These are phyloP conservation scores for Tolypocladium guangdongense DNA, from an alignment of 2,329 filamentous ascomycete species.

Conservation along the genomic window DNA sequence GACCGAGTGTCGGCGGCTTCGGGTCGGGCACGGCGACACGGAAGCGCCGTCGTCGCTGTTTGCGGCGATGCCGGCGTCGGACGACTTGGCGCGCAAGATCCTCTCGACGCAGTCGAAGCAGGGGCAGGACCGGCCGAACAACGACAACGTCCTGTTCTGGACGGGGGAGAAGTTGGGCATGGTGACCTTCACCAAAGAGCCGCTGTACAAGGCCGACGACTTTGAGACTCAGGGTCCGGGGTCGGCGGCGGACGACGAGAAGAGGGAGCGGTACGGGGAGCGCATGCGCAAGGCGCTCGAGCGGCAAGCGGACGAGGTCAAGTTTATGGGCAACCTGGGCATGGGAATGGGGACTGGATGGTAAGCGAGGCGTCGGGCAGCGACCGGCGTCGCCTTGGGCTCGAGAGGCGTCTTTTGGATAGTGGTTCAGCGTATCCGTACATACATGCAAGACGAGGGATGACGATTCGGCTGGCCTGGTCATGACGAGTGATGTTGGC, in stretches of 20 bases:
- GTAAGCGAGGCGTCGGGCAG: neutral
- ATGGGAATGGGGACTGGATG: slow-evolving; percentile 2
- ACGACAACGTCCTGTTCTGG: slow-evolving; percentile 72
- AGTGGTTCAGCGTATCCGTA: neutral
- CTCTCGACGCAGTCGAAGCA: slow-evolving; percentile 43
- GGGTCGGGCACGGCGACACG: slow-evolving; percentile 43
- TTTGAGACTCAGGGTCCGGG: slow-evolving; percentile 40
- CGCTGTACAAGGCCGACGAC: slow-evolving; percentile 36
- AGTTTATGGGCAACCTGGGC: slow-evolving; percentile 58
- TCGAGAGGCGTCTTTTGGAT: neutral
- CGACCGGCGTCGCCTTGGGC: neutral
- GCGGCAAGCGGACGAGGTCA: slow-evolving; percentile 67
- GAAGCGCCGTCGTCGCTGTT: slow-evolving; percentile 38
- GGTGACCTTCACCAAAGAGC: slow-evolving; percentile 47
- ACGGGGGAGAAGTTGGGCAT: slow-evolving; percentile 77
- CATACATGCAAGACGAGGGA: neutral
- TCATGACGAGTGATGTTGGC: neutral
- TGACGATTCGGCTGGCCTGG: neutral
- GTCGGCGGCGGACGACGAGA: slow-evolving; percentile 33
- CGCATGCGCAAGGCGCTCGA: slow-evolving; percentile 67
- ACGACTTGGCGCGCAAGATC: slow-evolving; percentile 73
- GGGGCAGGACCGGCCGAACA: slow-evolving; percentile 26
- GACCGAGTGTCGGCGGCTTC: slow-evolving; percentile 44
- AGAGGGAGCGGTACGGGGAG: slow-evolving; percentile 52
- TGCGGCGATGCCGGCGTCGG: slow-evolving; percentile 39